Evolutionary conservation across 495 filamentous ascomycete genomes (phyloP).

Genomic region (Bacidia rubella): DNA sequence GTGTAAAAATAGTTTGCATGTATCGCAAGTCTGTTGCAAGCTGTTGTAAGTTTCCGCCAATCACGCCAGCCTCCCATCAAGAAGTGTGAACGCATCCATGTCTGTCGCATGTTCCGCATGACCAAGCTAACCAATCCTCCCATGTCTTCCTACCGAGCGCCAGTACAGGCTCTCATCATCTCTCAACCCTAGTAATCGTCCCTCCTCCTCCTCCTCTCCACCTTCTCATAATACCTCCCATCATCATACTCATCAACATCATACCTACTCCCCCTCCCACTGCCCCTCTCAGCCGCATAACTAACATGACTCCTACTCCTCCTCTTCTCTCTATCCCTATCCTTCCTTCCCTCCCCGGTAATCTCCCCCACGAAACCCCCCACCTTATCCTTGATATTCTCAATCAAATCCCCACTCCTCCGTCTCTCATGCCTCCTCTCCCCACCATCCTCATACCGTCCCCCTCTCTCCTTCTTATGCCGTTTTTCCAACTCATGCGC

Average conservation of each 20-base stretch:
- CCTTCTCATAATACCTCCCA: slow-evolving; percentile 9
- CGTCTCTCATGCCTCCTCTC: not conserved
- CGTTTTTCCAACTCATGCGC: slow-evolving; percentile 35
- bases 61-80: too few species aligned
- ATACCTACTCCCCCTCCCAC: not conserved
- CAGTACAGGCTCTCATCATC: too few species aligned
- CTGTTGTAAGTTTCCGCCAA: too few species aligned
- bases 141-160: too few species aligned
- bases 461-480: slow-evolving; percentile 26
- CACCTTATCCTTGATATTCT: slow-evolving; percentile 4
- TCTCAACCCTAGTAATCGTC: slow-evolving; percentile 13
- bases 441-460: not conserved
- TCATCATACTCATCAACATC: slow-evolving; percentile 4
- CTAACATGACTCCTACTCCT: slow-evolving; percentile 6
- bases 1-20: too few species aligned
- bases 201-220: slow-evolving; percentile 4
- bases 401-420: not conserved
- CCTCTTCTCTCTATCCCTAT: slow-evolving; percentile 8
- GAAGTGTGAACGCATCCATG: too few species aligned
- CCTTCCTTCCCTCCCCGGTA: not conserved
- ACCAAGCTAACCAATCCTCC: not conserved
- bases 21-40: too few species aligned
- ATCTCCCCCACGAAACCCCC: slow-evolving; percentile 5
- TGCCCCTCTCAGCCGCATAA: not conserved
- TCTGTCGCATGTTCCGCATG: too few species aligned